Conservation (phyloP, 805 yeast species). For the Candida maesae region DNA sequence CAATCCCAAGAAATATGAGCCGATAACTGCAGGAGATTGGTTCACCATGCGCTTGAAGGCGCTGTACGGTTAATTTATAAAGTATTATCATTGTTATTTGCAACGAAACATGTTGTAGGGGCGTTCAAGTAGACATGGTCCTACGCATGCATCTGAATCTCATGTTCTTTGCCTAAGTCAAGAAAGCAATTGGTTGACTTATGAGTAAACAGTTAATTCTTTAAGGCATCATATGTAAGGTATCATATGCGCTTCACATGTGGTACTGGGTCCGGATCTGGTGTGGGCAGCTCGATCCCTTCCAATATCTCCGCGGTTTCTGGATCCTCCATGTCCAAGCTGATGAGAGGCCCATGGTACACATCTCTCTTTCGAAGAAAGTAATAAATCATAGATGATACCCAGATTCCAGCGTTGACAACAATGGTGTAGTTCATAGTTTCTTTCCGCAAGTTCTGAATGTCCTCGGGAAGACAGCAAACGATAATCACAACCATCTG, state of each 20-base stretch:
- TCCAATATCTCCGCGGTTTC: constrained; percentile 20
- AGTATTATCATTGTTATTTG: not conserved
- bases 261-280: constrained; percentile 8
- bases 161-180: too few relatives aligned
- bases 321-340: constrained; percentile 23
- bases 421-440: constrained; percentile 73
- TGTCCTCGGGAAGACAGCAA: constrained; percentile 53
- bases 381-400: constrained; percentile 50
- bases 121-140: too few relatives aligned
- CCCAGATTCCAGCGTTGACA: constrained; percentile 60
- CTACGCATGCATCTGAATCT: too few relatives aligned
- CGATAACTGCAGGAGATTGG: constrained; percentile 23
- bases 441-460: constrained; percentile 31
- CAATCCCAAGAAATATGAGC: constrained; percentile 26
- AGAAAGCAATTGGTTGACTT: too few relatives aligned
- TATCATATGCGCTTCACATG: constrained; percentile 1
- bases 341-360: constrained; percentile 53
- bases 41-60: constrained; percentile 22
- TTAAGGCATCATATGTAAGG: constrained; percentile 1
- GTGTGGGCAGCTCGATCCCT: constrained; percentile 4
- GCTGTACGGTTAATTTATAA: constrained; percentile 7
- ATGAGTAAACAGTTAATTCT: not conserved
- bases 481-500: constrained; percentile 49
- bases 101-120: too few relatives aligned
- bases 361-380: constrained; percentile 46